These are phyloP conservation scores for Beauveria brongniartii DNA, from an alignment of 2,329 filamentous ascomycete species.

Conservation along the genomic window DNA sequence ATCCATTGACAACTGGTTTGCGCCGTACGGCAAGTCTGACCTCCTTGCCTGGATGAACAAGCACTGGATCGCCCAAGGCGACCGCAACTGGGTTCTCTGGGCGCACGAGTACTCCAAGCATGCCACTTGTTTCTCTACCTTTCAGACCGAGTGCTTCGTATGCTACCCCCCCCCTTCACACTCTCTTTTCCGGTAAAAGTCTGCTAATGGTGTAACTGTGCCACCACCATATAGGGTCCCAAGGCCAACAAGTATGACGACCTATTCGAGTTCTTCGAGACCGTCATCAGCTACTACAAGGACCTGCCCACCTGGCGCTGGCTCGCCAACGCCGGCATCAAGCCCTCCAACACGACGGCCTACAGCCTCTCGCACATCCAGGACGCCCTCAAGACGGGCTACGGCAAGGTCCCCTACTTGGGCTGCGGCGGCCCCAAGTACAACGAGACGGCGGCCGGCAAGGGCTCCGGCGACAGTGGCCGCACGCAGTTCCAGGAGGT, in stretches of 20 bases:
- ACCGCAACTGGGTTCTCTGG: conserved; percentile 54
- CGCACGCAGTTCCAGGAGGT: conserved; percentile 51
- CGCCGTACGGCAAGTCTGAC: conserved; percentile 48
- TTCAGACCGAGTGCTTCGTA: conserved; percentile 55
- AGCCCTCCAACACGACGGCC: conserved; percentile 48
- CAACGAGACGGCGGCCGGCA: conserved; percentile 51
- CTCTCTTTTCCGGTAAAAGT: no score
- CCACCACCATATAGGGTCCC: conserved; percentile 31
- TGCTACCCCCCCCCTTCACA: no score
- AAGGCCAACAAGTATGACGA: conserved; percentile 48
- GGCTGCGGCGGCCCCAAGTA: conserved; percentile 53
- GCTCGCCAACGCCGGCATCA: conserved; percentile 46
- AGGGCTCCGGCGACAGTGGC: conserved; percentile 45
- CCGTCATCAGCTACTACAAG: conserved; percentile 48
- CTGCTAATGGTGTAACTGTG: not conserved
- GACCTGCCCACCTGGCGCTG: conserved; percentile 52
- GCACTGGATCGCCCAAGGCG: conserved; percentile 51
- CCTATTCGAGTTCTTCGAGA: conserved; percentile 56
- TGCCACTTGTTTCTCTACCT: conserved; percentile 59
- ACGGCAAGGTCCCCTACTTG: conserved; percentile 50
- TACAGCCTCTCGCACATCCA: conserved; percentile 48
- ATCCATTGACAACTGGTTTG: conserved; percentile 50
- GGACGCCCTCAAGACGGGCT: conserved; percentile 37
- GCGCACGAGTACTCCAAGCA: conserved; percentile 62
- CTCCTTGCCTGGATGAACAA: conserved; percentile 59